These are phyloP conservation scores for Cercospora brassicicola DNA, from an alignment of 2,329 filamentous ascomycete species.

Conservation along the genomic window DNA sequence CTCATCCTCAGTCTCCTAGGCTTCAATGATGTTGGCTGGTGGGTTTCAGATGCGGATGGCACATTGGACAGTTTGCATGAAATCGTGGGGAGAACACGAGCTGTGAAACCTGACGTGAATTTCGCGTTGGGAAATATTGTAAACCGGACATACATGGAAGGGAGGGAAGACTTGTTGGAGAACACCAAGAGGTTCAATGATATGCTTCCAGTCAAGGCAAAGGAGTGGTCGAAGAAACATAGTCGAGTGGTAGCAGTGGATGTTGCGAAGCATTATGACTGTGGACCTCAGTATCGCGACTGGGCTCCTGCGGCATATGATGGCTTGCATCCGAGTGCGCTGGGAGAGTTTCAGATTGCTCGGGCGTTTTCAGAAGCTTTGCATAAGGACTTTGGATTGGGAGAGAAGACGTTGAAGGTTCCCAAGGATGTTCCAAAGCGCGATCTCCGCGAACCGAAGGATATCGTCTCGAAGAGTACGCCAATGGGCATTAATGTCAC, in stretches of 20 bases:
- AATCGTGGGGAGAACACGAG: slow-evolving; percentile 38
- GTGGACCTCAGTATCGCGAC: slow-evolving; percentile 17
- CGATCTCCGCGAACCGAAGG: slow-evolving; percentile 11
- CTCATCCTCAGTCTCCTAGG: slow-evolving; percentile 31
- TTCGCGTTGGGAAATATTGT: slow-evolving; percentile 30
- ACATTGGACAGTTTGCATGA: slow-evolving; percentile 30
- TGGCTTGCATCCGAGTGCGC: slow-evolving; percentile 40
- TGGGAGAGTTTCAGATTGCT: slow-evolving; percentile 48
- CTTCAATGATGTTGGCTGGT: slow-evolving; percentile 34
- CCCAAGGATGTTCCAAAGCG: slow-evolving; percentile 14
- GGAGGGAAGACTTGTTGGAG: slow-evolving; percentile 25
- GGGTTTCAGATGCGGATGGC: slow-evolving; percentile 25
- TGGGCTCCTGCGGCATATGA: slow-evolving; percentile 16
- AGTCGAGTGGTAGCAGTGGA: slow-evolving; percentile 40
- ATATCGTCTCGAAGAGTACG: slow-evolving; percentile 3
- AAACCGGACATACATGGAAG: slow-evolving; percentile 24
- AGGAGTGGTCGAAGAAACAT: slow-evolving; percentile 29
- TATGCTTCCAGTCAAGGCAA: slow-evolving; percentile 25
- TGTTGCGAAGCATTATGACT: slow-evolving; percentile 36
- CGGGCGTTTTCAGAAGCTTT: slow-evolving; percentile 40
- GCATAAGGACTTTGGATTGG: slow-evolving; percentile 16
- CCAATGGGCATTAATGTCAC: slow-evolving; percentile 21
- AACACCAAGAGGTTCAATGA: slow-evolving; percentile 28
- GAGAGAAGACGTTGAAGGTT: slow-evolving; percentile 7
- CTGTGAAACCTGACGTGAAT: slow-evolving; percentile 30